phyloP scores from a whole-genome alignment of 768 basidiomycete species.

The Lactifluus rugatus region DNA sequence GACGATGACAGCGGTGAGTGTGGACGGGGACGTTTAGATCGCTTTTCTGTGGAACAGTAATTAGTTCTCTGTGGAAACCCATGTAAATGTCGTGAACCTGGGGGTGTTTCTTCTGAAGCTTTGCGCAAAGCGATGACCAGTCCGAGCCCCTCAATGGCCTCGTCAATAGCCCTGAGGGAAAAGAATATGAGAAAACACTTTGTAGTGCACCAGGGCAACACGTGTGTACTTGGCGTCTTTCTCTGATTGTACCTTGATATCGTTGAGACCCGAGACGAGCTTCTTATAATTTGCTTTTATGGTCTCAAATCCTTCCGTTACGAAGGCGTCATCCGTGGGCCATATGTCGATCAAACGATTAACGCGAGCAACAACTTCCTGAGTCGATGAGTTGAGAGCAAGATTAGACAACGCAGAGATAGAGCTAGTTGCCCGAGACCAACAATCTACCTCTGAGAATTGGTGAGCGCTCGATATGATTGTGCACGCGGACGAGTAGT shows the following conservation, averaged over 20 bases:
- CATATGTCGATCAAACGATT: conserved; percentile 63
- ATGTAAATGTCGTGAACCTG: conserved; percentile 27
- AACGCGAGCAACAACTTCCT: conserved; percentile 59
- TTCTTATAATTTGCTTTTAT: conserved; percentile 57
- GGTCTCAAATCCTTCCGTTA: conserved; percentile 55
- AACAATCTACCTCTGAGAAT: conserved; percentile 60
- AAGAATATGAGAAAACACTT: background rate
- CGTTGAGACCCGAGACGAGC: conserved; percentile 49
- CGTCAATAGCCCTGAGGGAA: conserved; percentile 51
- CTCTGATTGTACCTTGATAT: conserved; percentile 49
- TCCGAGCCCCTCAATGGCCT: conserved; percentile 57
- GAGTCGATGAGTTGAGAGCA: conserved; percentile 39
- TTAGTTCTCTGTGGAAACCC: background rate
- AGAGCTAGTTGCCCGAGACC: conserved; percentile 58
- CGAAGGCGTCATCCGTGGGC: conserved; percentile 60
- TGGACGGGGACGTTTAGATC: conserved; percentile 64
- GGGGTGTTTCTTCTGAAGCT: conserved; percentile 50
- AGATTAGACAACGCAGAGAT: conserved; percentile 45
- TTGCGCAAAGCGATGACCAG: conserved; percentile 65
- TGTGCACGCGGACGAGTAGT: conserved; percentile 19
- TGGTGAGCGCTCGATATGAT: conserved; percentile 14
- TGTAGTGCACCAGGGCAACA: conserved; percentile 4
- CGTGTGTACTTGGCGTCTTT: conserved; percentile 49
- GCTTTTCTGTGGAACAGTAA: conserved; percentile 32
- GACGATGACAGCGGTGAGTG: conserved; percentile 59